Percentiles rank a stretch among this genome's conserved stretches.
phyloP scores from a whole-genome alignment of 2,329 filamentous ascomycete species.

The Pestalotiopsis sp. region DNA sequence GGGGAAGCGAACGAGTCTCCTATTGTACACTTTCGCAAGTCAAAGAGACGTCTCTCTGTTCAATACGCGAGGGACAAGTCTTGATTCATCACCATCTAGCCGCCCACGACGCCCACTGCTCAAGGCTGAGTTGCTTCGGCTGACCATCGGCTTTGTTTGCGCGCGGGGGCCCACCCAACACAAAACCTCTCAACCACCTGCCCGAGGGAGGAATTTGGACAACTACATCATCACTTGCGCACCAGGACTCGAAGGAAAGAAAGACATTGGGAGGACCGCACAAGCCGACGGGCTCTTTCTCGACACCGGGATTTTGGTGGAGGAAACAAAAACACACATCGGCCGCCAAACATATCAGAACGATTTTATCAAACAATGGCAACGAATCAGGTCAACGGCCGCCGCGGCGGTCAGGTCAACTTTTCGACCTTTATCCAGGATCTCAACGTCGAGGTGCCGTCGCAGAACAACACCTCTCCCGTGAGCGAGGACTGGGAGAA shows the following conservation, averaged over 20 bases:
- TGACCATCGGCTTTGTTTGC: background rate
- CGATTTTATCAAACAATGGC: background rate
- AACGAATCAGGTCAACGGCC: background rate
- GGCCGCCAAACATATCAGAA: background rate
- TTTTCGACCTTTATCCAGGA: conserved; percentile 89
- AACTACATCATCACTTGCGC: conserved; percentile 2
- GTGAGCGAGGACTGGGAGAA: conserved; percentile 61
- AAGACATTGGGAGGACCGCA: background rate
- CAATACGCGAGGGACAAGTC: background rate
- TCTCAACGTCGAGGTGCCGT: conserved; percentile 69
- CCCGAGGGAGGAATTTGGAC: background rate
- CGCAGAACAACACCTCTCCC: conserved; percentile 52
- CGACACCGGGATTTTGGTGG: background rate
- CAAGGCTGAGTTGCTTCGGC: background rate
- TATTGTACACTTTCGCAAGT: background rate
- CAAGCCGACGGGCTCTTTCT: background rate
- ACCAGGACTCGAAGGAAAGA: background rate
- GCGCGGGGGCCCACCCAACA: background rate
- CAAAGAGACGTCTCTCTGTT: background rate
- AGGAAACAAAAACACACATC: background rate
- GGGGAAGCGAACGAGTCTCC: background rate
- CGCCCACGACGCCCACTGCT: background rate
- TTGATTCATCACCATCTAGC: background rate
- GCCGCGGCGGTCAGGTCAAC: conserved; percentile 75
- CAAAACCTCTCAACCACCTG: background rate